A percentile compares a stretch with the other conserved stretches of the same genome.
Conservation (phyloP, 257 asterid genomes). For the Rubia yunnanensis region DNA sequence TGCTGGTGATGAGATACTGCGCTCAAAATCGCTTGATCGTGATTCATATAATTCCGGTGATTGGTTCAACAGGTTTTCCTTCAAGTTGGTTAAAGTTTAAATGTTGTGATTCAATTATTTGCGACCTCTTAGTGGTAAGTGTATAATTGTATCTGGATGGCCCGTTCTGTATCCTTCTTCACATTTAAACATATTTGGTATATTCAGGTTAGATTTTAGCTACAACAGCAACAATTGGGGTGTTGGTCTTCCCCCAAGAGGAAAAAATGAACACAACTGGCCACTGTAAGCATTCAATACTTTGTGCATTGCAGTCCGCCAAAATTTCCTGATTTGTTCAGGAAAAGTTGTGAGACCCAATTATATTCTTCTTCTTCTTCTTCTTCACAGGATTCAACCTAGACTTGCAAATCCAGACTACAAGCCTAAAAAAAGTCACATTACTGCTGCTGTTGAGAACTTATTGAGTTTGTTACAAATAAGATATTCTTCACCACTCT, state of each 20-base stretch:
- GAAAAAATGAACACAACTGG: constrained; percentile 77
- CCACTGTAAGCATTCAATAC: constrained; percentile 53
- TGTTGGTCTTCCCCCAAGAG: constrained; percentile 87
- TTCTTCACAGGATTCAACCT: constrained; percentile 54
- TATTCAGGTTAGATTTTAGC: constrained; percentile 84
- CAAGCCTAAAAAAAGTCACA: constrained; percentile 65
- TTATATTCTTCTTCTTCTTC: constrained; percentile 2
- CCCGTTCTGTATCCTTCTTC: not conserved
- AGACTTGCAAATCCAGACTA: constrained; percentile 68
- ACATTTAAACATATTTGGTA: not conserved
- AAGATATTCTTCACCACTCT: constrained; percentile 93
- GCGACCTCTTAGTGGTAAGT: not conserved
- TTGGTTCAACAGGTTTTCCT: constrained; percentile 88
- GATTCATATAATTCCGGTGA: constrained; percentile 97
- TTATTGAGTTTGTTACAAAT: constrained; percentile 51
- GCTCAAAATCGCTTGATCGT: constrained; percentile 93
- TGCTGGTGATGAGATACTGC: constrained; percentile 91
- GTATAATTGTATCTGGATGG: not conserved
- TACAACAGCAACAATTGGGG: constrained; percentile 92
- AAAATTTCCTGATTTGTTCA: not conserved
- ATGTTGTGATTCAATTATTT: not conserved
- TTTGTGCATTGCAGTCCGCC: not conserved
- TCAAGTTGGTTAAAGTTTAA: constrained; percentile 6
- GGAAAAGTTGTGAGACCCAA: not conserved
- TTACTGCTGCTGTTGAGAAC: constrained; percentile 68